Base-by-base conservation (phyloP, 768 basidiomycete genomes). In the Gymnopilus dilepis region DNA sequence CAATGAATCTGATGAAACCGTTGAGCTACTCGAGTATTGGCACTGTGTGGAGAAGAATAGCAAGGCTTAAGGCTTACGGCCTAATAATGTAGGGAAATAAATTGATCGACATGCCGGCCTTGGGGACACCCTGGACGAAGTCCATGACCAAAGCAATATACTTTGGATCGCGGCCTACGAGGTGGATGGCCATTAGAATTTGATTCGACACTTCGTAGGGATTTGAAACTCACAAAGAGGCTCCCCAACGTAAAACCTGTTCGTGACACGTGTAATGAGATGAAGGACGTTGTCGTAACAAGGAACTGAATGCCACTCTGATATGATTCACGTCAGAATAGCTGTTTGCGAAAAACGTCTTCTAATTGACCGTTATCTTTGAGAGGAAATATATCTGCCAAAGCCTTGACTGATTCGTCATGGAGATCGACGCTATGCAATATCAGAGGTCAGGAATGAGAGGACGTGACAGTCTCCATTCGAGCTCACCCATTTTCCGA, bases 101-200 rank as follows among this genome's bases (percentile, higher is more conserved):
- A 12, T 54, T 54, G n/a, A 54, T 54, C 22, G 38, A 31, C 52
- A 54, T 54, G 52, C 52, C 52, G 22, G 52, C 33, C 19, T 54
- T 34, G 8, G 52, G 52, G 6, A 54, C 52, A 21, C 52, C 52
- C 33, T 54, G 30, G 0, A 34, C 52, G 33, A 54, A 54, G 28
- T 54, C 52, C 52, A 54, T 54, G 21, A 54, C 52, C 7, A 54
- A 34, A 21, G 30, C 31, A 19, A 54, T 54, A 31, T 54, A 54
- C 12, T 26, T 31, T 1, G 22, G 22, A 17, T 54, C 52, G 4
- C 52, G 52, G 28, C 52, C 52, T 54, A 11, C 6, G n/a, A 38
- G 3, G 33, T 9, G 1, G 8, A 7, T 7, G 4, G 13, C 15
- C 17, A 11, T 2, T 47, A 24, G 5, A 11, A 24, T 26, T 3